Base-by-base conservation (phyloP, 768 basidiomycete genomes). In the Podaxis sp. region DNA sequence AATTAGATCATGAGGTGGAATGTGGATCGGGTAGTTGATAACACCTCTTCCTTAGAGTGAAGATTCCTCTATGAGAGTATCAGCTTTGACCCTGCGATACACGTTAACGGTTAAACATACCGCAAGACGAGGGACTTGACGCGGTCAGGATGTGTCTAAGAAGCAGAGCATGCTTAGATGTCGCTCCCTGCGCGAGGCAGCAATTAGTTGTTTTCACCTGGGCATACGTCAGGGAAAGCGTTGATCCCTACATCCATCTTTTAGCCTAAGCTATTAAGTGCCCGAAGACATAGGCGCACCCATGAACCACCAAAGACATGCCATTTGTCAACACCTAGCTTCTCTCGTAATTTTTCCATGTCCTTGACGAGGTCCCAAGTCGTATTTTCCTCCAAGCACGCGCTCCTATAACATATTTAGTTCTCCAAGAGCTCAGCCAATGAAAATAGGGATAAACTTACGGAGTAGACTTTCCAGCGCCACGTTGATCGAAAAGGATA, bases 281-380 rank as follows among this genome's bases (percentile, higher is more conserved):
- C 28, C 54, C 14, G 14, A 59, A 55, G 44, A 5, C 25, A 13
- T 18, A 28, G n/a, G 70, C 77, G 53, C 65, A 89, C 90, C 94
- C 95, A 96, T 52, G 89, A 92, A 7, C 95, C 95, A 28, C 95
- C 95, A 69, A 98, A 97, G 27, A 97, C 91, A 59, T 95, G 87
- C 95, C 94, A 97, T 68, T 86, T 91, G 18, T 91, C 87, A 59
- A 98, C 81, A 44, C 74, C 74, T 14, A 98, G 81, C 61, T 89
- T 82, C 69, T 88, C 78, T 59, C 95, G 82, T 25, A 96, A 75
- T 67, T 77, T 88, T 70, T 98, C 95, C 9, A 94, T 85, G 68
- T 98, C 95, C 64, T 84, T 89, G 25, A 98, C 93, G 44, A 96
- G 85, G 69, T 93, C 89, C 92, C 91, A 94, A 4, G 95, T 97